Percentiles rank a stretch among this genome's conserved stretches.
phyloP scores from a whole-genome alignment of 805 yeast species.

The Metschnikowia amazonensis region DNA sequence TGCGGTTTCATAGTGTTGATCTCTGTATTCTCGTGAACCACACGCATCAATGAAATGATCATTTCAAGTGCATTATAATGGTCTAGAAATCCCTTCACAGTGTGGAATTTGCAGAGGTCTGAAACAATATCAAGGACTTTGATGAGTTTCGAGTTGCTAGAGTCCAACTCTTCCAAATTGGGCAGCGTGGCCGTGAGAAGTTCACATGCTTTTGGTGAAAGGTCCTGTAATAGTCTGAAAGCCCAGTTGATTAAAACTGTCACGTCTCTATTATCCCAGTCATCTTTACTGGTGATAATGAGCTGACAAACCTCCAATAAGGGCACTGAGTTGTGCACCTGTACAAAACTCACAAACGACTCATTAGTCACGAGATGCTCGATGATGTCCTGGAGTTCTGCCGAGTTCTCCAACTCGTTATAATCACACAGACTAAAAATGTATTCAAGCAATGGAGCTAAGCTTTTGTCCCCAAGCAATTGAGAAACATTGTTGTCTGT shows the following conservation, averaged over 20 bases:
- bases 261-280: conserved; percentile 39
- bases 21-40: conserved; percentile 39
- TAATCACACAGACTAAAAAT: conserved; percentile 5
- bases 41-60: conserved; percentile 35
- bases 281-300: conserved; percentile 34
- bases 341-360: conserved; percentile 2
- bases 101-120: conserved; percentile 39
- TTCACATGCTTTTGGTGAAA: conserved; percentile 14
- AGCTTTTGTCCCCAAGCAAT: background rate
- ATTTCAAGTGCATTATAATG: conserved; percentile 35
- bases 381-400: conserved; percentile 5
- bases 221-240: conserved; percentile 25
- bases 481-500: background rate
- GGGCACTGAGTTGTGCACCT: background rate
- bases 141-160: conserved; percentile 18
- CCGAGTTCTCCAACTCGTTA: background rate
- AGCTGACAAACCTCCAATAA: conserved; percentile 15
- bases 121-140: conserved; percentile 40
- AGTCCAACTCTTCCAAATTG: conserved; percentile 7
- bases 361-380: conserved; percentile 9
- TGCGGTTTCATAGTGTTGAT: conserved; percentile 4
- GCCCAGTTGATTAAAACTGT: conserved; percentile 42
- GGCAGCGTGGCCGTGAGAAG: conserved; percentile 10
- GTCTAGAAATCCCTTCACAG: conserved; percentile 38
- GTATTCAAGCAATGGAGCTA: conserved; percentile 4